These are phyloP conservation scores for Solanum etuberosum DNA, from an alignment of 257 asterid species.

Conservation along the genomic window DNA sequence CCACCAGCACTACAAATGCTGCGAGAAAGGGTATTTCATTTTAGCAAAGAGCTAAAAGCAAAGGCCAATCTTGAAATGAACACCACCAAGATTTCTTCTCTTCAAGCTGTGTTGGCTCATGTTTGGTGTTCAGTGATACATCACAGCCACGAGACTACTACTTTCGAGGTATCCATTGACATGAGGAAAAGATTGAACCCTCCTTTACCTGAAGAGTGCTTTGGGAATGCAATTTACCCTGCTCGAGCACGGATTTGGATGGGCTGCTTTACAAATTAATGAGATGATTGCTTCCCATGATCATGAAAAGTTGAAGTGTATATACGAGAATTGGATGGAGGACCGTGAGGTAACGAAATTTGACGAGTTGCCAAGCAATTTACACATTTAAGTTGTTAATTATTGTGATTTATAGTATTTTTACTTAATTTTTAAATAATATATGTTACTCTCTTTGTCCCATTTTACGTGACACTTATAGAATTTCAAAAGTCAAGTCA, in stretches of 20 bases:
- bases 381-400: too few species aligned
- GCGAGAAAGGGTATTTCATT: conserved; percentile 13
- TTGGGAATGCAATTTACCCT: conserved; percentile 17
- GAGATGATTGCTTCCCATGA: conserved; percentile 12
- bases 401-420: too few species aligned
- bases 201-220: conserved; percentile 19
- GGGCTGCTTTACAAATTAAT: conserved; percentile 15
- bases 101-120: conserved; percentile 41
- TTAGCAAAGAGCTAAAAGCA: conserved; percentile 20
- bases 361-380: not conserved
- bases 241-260: not conserved
- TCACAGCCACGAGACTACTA: not conserved
- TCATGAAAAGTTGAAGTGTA: not conserved
- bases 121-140: conserved; percentile 28
- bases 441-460: not conserved
- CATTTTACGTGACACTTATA: too few species aligned
- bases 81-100: conserved; percentile 14
- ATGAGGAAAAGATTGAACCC: conserved; percentile 20
- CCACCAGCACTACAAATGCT: not conserved
- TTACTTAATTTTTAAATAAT: too few species aligned
- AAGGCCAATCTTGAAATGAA: conserved; percentile 24
- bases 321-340: not conserved
- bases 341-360: not conserved
- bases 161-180: not conserved
- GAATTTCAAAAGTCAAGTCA: too few species aligned